Evolutionary conservation across 192 early-diverging fungal species (phyloP), one percentile per base, ranked within the genome.

Genomic region (Nowakowskiella sp.): DNA sequence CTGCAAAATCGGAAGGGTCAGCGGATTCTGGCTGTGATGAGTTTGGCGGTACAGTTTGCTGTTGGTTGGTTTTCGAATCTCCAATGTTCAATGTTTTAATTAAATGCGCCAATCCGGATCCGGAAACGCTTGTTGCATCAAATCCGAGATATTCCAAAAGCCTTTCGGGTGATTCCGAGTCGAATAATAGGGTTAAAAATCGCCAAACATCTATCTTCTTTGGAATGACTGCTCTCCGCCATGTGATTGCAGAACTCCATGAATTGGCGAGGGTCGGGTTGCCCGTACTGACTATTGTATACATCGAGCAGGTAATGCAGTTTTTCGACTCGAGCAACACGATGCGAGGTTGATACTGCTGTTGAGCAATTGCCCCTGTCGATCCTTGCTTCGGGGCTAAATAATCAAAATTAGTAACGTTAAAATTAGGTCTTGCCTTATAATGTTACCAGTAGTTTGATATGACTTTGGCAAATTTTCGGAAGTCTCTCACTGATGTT

Each of bases 61-160:
- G n/a, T n/a, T n/a, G n/a, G n/a, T n/a, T n/a, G n/a, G n/a, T n/a
- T n/a, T n/a, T n/a, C n/a, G n/a, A n/a, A n/a, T n/a, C n/a, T n/a
- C 39, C 31, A 19, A 70, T 10, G 21, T 70, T 61, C 47, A 77
- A 52, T 49, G 71, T 73, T 56, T 70, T 42, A 52, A 78, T 49
- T 23, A 81, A 30, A 6, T 51, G 62, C 26, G 75, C 76, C 4
- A 85, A 69, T 6, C 85, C 72, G 36, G 83, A 81, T 34, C 74
- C 68, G 29, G 80, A 68, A 29, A 86, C 66, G 30, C 80, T 77
- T 2, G 61, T 68, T 44, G 83, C 83, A 51, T 90, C 80, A 58
- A 92, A 94, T 0, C 94, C 94, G n/a, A 96, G 78, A 67, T 91
- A 87, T 47, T 84, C 73, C 25, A 93, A 70, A 26, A 96, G 69